phyloP scores from a whole-genome alignment of 257 asterid species.

The Cynanchum wilfordii region DNA sequence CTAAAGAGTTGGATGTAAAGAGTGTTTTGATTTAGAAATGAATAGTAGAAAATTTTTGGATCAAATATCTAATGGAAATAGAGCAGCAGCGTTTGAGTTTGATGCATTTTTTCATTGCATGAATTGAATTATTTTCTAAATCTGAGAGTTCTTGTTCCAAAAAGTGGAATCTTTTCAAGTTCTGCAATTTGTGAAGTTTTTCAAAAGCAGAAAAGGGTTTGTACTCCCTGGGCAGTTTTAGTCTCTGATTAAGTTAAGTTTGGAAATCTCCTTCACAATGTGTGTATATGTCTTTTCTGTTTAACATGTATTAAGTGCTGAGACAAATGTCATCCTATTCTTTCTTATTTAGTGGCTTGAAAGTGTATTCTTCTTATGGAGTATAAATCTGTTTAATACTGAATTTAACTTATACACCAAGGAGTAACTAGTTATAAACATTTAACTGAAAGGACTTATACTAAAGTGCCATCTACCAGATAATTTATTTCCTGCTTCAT shows the following conservation, averaged over 20 bases:
- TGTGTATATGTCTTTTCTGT: not conserved
- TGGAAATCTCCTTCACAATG: not conserved
- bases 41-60: no score
- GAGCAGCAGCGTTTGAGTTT: not conserved
- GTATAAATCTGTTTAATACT: not conserved
- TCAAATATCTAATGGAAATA: no score
- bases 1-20: not conserved
- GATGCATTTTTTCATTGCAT: not conserved
- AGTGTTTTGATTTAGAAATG: no score
- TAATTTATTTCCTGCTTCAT: not conserved
- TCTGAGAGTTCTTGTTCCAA: not conserved
- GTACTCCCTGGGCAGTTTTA: not conserved
- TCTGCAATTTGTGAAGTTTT: not conserved
- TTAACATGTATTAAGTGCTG: not conserved
- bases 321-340: not conserved
- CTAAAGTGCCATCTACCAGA: no score
- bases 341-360: not conserved
- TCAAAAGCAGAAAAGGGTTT: not conserved
- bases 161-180: not conserved
- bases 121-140: not conserved
- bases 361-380: not conserved
- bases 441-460: not conserved
- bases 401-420: not conserved
- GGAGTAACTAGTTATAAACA: not conserved
- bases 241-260: not conserved